phyloP scores from a whole-genome alignment of 495 filamentous ascomycete genomes.

The Xylaria curta region DNA sequence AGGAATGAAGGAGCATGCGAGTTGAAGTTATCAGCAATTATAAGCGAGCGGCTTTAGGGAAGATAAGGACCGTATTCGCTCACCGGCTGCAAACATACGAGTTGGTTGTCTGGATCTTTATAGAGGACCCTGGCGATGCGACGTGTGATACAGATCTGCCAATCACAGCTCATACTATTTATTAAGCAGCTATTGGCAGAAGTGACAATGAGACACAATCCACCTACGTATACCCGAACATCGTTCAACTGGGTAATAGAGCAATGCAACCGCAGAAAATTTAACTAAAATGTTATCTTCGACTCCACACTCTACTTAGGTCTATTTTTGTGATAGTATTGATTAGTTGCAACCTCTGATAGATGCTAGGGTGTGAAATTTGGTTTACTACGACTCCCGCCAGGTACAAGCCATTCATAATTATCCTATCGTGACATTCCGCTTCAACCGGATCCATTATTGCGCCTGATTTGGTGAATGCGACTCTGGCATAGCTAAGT shows the following conservation, averaged over 20 bases:
- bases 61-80: constrained; percentile 5
- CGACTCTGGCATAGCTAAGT: background rate
- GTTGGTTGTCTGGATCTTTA: background rate
- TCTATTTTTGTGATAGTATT: background rate
- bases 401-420: background rate
- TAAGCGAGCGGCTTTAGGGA: constrained; percentile 12
- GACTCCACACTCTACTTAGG: background rate
- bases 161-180: background rate
- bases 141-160: background rate
- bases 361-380: background rate
- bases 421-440: constrained; percentile 8
- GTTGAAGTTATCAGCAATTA: background rate
- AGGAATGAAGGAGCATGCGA: constrained; percentile 21
- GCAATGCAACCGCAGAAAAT: background rate
- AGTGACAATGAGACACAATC: background rate
- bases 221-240: background rate
- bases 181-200: background rate
- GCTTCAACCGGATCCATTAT: background rate
- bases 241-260: background rate
- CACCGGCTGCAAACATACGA: constrained; percentile 4
- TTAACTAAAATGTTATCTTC: background rate
- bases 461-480: constrained; percentile 14
- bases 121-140: background rate
- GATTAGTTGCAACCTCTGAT: background rate
- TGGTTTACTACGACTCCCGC: background rate